Conservation (phyloP, 257 asterid genomes). For the Gentiana straminea region DNA sequence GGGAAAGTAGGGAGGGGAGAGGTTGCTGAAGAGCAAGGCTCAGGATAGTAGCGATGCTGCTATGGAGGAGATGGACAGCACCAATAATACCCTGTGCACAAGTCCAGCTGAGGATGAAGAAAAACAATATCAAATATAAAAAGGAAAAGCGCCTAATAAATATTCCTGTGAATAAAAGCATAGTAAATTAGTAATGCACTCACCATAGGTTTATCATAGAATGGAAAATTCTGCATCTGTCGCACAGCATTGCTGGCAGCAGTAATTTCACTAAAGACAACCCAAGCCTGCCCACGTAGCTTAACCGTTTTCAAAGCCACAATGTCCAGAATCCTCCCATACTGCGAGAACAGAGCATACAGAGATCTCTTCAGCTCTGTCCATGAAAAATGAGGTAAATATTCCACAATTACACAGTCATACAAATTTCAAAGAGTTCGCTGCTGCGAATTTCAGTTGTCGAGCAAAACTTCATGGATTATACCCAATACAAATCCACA, state of each 20-base stretch:
- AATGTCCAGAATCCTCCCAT: conserved; percentile 89
- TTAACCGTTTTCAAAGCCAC: conserved; percentile 85
- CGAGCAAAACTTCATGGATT: not conserved
- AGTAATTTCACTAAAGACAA: conserved; percentile 89
- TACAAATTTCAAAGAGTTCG: not conserved
- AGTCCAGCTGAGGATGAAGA: too few species aligned
- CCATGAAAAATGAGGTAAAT: conserved; percentile 10
- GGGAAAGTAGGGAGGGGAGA: too few species aligned
- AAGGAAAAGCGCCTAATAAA: too few species aligned
- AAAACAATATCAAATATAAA: too few species aligned
- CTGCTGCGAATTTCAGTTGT: not conserved
- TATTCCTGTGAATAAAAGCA: too few species aligned
- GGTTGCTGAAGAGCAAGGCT: too few species aligned
- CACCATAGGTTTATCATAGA: conserved; percentile 93
- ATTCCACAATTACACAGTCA: not conserved
- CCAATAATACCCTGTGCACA: too few species aligned
- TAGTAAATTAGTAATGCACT: conserved; percentile 11
- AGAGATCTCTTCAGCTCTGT: conserved; percentile 99
- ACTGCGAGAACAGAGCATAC: conserved; percentile 93
- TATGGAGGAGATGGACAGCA: too few species aligned
- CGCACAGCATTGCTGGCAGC: conserved; percentile 97
- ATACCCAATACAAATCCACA: too few species aligned
- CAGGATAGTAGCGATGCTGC: too few species aligned
- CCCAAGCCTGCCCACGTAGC: conserved; percentile 99
- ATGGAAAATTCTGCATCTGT: conserved; percentile 95